Evolutionary conservation across 352 stramenopile species (phyloP).

Genomic region (Pythium vanterpoolii): DNA sequence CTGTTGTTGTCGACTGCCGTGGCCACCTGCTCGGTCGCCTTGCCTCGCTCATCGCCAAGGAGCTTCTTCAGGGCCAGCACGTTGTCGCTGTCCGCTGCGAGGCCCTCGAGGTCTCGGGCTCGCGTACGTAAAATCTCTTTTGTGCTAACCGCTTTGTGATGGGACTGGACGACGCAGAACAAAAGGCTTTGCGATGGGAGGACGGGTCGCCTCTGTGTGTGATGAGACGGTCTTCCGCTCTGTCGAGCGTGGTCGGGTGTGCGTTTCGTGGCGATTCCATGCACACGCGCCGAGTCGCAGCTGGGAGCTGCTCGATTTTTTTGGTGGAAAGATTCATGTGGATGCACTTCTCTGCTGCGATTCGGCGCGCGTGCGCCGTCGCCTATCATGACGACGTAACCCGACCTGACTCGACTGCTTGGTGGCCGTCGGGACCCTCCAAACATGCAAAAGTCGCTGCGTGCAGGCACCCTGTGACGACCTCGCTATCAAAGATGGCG

Average conservation of each 20-base stretch:
- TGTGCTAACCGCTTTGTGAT: conserved; percentile 5
- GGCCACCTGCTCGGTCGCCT: conserved; percentile 98
- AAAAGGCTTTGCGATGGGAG: conserved; percentile 18
- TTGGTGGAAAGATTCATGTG: not conserved
- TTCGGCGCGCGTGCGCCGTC: conserved; percentile 5
- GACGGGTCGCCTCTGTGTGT: conserved; percentile 3
- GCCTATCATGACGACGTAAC: not conserved
- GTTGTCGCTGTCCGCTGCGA: conserved; percentile 98
- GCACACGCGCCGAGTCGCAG: not conserved
- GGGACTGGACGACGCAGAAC: conserved; percentile 10
- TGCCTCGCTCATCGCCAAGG: conserved; percentile 98
- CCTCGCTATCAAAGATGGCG: conserved; percentile 21
- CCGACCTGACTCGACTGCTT: not conserved
- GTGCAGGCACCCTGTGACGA: conserved; percentile 77
- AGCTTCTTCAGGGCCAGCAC: conserved; percentile 98
- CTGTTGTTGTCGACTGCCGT: conserved; percentile 97
- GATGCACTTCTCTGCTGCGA: not conserved
- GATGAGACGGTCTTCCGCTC: conserved; percentile 1
- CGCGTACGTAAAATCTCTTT: conserved; percentile 65
- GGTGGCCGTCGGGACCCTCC: conserved; percentile 15
- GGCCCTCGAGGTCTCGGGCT: conserved; percentile 98
- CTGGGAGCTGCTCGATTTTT: no score
- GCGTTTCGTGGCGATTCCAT: not conserved
- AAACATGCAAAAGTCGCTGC: conserved; percentile 92
- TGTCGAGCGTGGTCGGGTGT: not conserved